Base-by-base conservation (phyloP, 1,139 yeast species). In the Candida gigantensis region DNA sequence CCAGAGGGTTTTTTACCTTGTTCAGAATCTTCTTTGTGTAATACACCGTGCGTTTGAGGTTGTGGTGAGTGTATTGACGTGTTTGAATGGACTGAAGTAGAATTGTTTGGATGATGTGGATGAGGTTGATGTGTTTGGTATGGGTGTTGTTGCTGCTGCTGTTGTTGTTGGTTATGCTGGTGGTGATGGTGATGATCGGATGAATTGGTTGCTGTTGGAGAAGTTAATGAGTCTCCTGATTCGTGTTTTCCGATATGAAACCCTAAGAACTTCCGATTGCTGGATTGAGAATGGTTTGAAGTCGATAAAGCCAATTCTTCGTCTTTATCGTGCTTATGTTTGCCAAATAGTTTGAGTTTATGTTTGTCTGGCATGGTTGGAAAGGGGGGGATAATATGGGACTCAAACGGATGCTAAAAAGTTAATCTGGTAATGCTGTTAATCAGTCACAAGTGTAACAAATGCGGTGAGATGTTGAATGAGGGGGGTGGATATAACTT, bases 341-440 rank as follows among this genome's bases (percentile, higher is more conserved):
- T 62, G 32, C 55, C 49, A 42, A 67, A 65, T 35, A 71, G 53
- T 56, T 70, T 68, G 51, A 68, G 58, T 47, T 68, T 69, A 51
- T 68, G 75, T 57, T 65, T 67, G 46, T 71, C 77, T 28, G 75
- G 75, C 77, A 71, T 69, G 32, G 12, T 26, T 28, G 15, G 9
- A 19, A 8, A 16, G 15, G 26, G n/a, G n/a, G n/a, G n/a, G n/a
- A n/a, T n/a, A n/a, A n/a, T n/a, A n/a, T n/a, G n/a, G n/a, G n/a
- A n/a, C n/a, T n/a, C n/a, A n/a, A n/a, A n/a, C n/a, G n/a, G n/a
- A n/a, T n/a, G n/a, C n/a, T n/a, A n/a, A n/a, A n/a, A n/a, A n/a
- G n/a, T n/a, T n/a, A n/a, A n/a, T n/a, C n/a, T n/a, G n/a, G n/a
- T n/a, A n/a, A n/a, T n/a, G n/a, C n/a, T n/a, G n/a, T n/a, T n/a